Evolutionary conservation across 2,329 filamentous ascomycete genomes (phyloP).

Genomic region (Talaromyces sp.): DNA sequence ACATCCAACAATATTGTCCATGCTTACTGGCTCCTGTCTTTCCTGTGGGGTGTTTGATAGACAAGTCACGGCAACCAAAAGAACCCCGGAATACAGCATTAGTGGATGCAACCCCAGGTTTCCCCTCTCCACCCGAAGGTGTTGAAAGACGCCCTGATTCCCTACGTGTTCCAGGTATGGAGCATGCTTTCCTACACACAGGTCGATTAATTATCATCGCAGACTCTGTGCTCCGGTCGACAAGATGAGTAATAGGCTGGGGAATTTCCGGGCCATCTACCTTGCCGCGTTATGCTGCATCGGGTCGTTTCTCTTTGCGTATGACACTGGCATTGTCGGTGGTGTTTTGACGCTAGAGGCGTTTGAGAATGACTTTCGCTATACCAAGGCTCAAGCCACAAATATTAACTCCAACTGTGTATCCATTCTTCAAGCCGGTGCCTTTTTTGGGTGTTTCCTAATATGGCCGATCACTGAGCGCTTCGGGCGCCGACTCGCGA

Average conservation of each 20-base stretch:
- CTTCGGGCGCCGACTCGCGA: slow-evolving; percentile 42
- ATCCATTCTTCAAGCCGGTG: slow-evolving; percentile 45
- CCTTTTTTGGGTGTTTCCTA: slow-evolving; percentile 49
- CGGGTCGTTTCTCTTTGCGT: slow-evolving; percentile 28
- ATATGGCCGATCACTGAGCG: slow-evolving; percentile 44
- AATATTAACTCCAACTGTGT: slow-evolving; percentile 4
- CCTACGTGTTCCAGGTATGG: neutral
- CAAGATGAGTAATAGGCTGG: neutral
- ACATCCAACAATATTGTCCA: neutral
- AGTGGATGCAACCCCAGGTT: neutral
- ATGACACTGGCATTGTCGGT: slow-evolving; percentile 33
- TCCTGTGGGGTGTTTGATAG: neutral
- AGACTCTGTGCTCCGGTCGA: neutral
- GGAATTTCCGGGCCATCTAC: slow-evolving; percentile 4
- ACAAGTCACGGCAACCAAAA: neutral
- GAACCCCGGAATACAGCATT: neutral
- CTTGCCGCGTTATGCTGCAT: neutral
- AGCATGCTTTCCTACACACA: neutral
- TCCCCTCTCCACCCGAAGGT: neutral
- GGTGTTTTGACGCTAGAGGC: slow-evolving; percentile 43
- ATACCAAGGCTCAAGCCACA: slow-evolving; percentile 14
- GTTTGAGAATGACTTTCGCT: slow-evolving; percentile 40
- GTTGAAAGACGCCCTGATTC: neutral
- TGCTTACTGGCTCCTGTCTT: neutral
- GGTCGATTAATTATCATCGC: neutral